Conservation (phyloP, 2,329 filamentous ascomycete species). For the Penicillium glabrum region DNA sequence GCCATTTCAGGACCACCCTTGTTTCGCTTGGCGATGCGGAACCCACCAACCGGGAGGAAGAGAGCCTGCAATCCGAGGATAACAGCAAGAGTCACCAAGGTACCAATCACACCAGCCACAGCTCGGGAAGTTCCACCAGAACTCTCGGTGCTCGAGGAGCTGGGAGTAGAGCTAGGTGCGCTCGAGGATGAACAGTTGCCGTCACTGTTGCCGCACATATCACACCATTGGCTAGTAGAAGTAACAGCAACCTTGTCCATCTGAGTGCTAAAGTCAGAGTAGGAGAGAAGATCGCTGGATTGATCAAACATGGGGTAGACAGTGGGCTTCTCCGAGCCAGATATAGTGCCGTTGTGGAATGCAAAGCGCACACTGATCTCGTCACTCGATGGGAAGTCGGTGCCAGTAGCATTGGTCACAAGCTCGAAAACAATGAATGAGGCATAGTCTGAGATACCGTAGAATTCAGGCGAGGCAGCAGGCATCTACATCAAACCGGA, state of each 20-base stretch:
- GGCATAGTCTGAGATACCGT: conserved; percentile 79
- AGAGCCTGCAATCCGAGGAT: conserved; percentile 57
- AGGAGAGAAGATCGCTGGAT: conserved; percentile 57
- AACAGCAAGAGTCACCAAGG: conserved; percentile 66
- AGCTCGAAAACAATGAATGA: conserved; percentile 78
- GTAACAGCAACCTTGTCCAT: conserved; percentile 68
- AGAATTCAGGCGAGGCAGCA: conserved; percentile 61
- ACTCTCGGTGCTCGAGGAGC: conserved; percentile 12
- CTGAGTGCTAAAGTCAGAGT: conserved; percentile 64
- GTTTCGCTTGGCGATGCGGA: conserved; percentile 58
- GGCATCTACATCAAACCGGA: conserved; percentile 59
- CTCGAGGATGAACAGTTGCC: conserved; percentile 59
- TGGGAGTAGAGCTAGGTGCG: conserved; percentile 21
- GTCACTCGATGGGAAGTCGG: conserved; percentile 44
- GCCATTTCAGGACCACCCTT: conserved; percentile 12
- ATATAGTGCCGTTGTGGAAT: conserved; percentile 63
- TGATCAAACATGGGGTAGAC: conserved; percentile 64
- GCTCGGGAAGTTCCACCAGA: conserved; percentile 60
- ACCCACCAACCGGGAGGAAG: conserved; percentile 56
- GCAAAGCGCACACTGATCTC: conserved; percentile 62
- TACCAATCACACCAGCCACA: conserved; percentile 79
- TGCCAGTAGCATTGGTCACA: conserved; percentile 51
- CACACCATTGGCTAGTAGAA: conserved; percentile 70
- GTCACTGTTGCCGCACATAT: conserved; percentile 69
- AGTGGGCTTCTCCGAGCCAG: conserved; percentile 43